These are phyloP conservation scores for Rutidosis leptorrhynchoides DNA, from an alignment of 129 eudicot species.

Conservation along the genomic window DNA sequence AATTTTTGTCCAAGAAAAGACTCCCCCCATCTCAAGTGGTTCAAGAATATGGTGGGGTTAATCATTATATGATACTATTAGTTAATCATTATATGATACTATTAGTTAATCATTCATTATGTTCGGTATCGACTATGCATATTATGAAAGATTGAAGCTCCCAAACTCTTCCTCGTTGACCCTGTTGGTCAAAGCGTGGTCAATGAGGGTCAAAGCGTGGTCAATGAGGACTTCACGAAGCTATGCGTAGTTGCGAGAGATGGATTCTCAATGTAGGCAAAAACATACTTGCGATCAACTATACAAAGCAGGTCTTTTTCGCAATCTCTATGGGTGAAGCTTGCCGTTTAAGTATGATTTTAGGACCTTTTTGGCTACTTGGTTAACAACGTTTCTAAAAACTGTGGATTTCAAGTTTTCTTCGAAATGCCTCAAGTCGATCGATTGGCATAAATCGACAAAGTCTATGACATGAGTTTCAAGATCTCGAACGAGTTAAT, in stretches of 20 bases:
- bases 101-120: too few relatives aligned
- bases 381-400: conserved; percentile 68
- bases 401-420: conserved; percentile 55
- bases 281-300: conserved; percentile 50
- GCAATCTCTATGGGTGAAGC: conserved; percentile 52
- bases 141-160: too few relatives aligned
- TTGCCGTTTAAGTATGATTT: conserved; percentile 54
- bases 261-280: conserved; percentile 54
- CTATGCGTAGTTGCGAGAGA: conserved; percentile 46
- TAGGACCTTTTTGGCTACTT: conserved; percentile 54
- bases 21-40: too few relatives aligned
- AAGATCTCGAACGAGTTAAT: conserved; percentile 69
- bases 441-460: conserved; percentile 68
- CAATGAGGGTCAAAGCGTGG: too few relatives aligned
- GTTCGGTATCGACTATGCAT: too few relatives aligned
- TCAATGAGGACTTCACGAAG: conserved; percentile 60
- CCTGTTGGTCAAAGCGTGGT: conserved; percentile 33
- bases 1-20: too few relatives aligned
- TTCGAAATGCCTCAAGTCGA: conserved; percentile 75
- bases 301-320: conserved; percentile 50
- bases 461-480: conserved; percentile 66
- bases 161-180: conserved; percentile 33
- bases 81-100: too few relatives aligned
- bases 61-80: too few relatives aligned
- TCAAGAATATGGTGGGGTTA: too few relatives aligned